Percentiles rank a stretch among this genome's conserved stretches.
These are phyloP conservation scores for Euryodendron excelsum DNA, from an alignment of 148 eudicot genomes.

Conservation along the genomic window DNA sequence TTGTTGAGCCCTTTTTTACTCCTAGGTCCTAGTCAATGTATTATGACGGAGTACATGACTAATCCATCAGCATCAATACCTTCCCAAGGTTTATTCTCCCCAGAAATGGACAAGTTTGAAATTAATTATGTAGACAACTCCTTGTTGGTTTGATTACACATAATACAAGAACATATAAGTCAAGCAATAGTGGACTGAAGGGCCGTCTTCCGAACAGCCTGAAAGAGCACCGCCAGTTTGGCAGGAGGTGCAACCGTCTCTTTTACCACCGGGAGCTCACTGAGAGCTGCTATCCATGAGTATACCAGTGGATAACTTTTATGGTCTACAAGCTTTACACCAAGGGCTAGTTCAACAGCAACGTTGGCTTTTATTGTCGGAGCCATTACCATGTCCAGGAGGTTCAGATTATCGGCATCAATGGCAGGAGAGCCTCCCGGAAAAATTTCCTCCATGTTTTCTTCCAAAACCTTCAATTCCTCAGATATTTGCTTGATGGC, in stretches of 20 bases:
- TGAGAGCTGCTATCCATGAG: constrained; percentile 22
- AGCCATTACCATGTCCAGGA: constrained; percentile 29
- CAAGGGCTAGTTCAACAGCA: constrained; percentile 28
- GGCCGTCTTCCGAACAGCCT: not conserved
- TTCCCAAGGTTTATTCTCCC: too few relatives aligned
- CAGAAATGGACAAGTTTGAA: too few relatives aligned
- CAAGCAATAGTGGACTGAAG: not conserved
- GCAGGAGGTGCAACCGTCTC: constrained; percentile 24
- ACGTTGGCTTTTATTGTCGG: constrained; percentile 16
- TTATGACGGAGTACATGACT: too few relatives aligned
- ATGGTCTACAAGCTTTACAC: constrained; percentile 22
- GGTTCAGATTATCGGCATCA: constrained; percentile 16
- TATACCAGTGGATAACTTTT: constrained; percentile 24
- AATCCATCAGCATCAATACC: too few relatives aligned
- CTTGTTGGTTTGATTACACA: too few relatives aligned
- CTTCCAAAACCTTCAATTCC: constrained; percentile 25
- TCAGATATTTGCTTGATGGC: constrained; percentile 17
- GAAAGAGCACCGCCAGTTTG: constrained; percentile 20
- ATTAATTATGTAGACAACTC: too few relatives aligned
- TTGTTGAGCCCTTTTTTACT: too few relatives aligned
- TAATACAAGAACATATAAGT: too few relatives aligned
- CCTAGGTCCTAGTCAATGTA: too few relatives aligned
- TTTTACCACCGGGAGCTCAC: constrained; percentile 27
- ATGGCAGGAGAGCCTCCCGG: constrained; percentile 7
- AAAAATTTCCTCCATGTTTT: constrained; percentile 21